Evolutionary conservation across 176 grass and related monocot species (phyloP).

Genomic region (Melocanna baccifera): DNA sequence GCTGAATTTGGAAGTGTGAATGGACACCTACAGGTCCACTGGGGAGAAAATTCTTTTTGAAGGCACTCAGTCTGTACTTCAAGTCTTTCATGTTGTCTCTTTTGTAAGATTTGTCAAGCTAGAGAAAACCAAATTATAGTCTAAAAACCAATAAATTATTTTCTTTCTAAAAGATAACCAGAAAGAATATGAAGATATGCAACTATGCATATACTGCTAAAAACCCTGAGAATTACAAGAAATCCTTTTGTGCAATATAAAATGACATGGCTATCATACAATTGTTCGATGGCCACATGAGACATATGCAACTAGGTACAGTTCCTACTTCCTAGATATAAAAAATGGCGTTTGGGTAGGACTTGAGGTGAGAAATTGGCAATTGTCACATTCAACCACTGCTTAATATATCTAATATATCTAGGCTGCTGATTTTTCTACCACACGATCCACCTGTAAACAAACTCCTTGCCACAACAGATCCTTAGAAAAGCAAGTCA

Average conservation of each 20-base stretch:
- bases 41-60: background rate
- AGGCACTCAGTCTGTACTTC: background rate
- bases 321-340: background rate
- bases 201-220: background rate
- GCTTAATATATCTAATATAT: background rate
- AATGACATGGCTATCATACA: background rate
- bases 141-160: background rate
- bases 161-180: background rate
- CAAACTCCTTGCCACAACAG: background rate
- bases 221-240: background rate
- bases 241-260: background rate
- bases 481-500: background rate
- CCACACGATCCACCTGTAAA: background rate
- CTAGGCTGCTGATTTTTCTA: background rate
- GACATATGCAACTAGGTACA: background rate
- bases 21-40: background rate
- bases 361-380: no score
- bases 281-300: background rate
- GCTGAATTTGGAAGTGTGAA: background rate
- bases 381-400: background rate
- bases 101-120: background rate
- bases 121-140: background rate
- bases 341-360: no score
- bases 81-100: background rate
- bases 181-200: background rate